Percentiles rank a stretch among this genome's conserved stretches.
Conservation (phyloP, 1,139 yeast species). For the Debaryomycetaceae sp. region DNA sequence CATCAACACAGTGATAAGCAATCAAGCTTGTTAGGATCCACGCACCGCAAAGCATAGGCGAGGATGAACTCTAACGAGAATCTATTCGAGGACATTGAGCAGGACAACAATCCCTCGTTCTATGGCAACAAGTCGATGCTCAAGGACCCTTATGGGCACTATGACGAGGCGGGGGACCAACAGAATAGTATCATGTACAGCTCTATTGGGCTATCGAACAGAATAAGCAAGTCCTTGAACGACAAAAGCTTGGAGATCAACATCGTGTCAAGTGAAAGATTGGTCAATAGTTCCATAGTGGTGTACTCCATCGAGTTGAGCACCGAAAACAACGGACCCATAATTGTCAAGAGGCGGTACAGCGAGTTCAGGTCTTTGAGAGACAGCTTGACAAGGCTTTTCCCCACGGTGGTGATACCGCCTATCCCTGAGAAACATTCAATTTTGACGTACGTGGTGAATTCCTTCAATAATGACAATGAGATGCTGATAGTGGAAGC, state of each 20-base stretch:
- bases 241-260: slow-evolving; percentile 27
- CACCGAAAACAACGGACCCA: slow-evolving; percentile 8
- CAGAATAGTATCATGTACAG: slow-evolving; percentile 25
- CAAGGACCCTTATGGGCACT: slow-evolving; percentile 25
- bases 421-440: slow-evolving; percentile 62
- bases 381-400: slow-evolving; percentile 39
- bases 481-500: slow-evolving; percentile 40
- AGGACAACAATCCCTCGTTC: slow-evolving; percentile 48
- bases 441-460: slow-evolving; percentile 37
- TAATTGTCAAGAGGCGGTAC: slow-evolving; percentile 48
- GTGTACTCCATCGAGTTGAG: slow-evolving; percentile 38
- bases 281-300: slow-evolving; percentile 37
- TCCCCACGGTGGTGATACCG: slow-evolving; percentile 51
- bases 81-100: slow-evolving; percentile 40
- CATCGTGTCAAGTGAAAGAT: slow-evolving; percentile 34
- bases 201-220: slow-evolving; percentile 39
- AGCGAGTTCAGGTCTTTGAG: slow-evolving; percentile 54
- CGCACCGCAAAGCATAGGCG: not conserved
- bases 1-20: not conserved
- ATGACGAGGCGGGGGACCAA: not conserved
- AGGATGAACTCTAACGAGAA: slow-evolving; percentile 10
- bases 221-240: slow-evolving; percentile 27
- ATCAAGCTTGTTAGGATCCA: not conserved
- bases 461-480: slow-evolving; percentile 35
- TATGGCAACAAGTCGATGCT: slow-evolving; percentile 33